Conservation (phyloP, 139 green algal species). For the Cymbomonas tetramitiformis region DNA sequence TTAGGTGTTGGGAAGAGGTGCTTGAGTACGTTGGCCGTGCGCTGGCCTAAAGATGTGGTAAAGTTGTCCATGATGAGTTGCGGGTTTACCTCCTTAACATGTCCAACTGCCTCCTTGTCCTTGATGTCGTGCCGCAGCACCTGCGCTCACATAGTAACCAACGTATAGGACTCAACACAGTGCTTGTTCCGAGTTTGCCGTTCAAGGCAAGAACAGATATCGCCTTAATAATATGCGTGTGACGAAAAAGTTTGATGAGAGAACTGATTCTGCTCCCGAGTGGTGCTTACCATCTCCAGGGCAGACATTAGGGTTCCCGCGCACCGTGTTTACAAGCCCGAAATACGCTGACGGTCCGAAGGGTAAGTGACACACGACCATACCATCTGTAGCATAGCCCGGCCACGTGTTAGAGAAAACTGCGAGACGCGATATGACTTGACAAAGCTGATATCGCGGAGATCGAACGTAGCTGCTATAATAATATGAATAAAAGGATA, state of each 20-base stretch:
- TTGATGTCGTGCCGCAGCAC: conserved; percentile 78
- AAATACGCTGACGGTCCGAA: conserved; percentile 97
- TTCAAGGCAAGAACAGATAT: not conserved
- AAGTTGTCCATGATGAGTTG: conserved; percentile 90
- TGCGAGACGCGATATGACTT: not conserved
- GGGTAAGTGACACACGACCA: conserved; percentile 92
- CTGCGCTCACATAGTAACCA: too few species aligned
- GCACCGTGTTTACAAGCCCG: conserved; percentile 81
- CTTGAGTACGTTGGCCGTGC: conserved; percentile 77
- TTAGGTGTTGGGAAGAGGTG: conserved; percentile 88
- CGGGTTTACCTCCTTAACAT: conserved; percentile 80
- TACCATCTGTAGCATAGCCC: too few species aligned
- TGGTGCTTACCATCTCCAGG: not conserved
- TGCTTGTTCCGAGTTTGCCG: too few species aligned
- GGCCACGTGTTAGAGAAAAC: too few species aligned
- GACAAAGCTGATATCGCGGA: not conserved
- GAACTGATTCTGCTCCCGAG: not conserved
- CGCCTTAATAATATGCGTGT: not conserved
- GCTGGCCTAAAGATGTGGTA: conserved; percentile 57
- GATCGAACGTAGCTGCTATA: not conserved
- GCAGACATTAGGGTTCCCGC: not conserved
- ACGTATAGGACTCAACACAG: too few species aligned
- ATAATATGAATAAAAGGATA: too few species aligned
- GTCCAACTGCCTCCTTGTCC: conserved; percentile 78
- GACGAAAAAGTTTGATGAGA: not conserved